phyloP scores from a whole-genome alignment of 108 stramenopile species.

The Poteriospumella lacustris region DNA sequence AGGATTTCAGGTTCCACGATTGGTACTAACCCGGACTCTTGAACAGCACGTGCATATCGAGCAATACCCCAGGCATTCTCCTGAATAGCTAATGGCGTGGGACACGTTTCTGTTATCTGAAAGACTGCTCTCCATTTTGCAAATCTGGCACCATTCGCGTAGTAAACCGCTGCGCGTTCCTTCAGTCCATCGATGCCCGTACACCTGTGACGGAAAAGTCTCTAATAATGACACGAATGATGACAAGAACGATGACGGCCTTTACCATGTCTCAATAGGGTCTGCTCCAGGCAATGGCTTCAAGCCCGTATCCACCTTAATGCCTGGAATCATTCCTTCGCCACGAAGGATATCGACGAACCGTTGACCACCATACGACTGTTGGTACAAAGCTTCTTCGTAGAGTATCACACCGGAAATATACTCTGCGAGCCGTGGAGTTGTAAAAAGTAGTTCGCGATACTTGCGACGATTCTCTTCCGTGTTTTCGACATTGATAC shows the following conservation, averaged over 20 bases:
- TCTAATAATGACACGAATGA: background rate
- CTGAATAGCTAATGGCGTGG: conserved; percentile 4
- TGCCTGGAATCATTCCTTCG: conserved; percentile 1
- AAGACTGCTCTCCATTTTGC: conserved; percentile 19
- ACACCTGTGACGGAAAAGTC: conserved; percentile 32
- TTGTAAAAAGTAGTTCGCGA: conserved; percentile 49
- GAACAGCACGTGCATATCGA: background rate
- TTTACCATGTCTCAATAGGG: conserved; percentile 14
- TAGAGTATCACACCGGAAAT: background rate
- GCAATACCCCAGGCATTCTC: conserved; percentile 15
- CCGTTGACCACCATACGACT: background rate
- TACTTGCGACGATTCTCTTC: background rate
- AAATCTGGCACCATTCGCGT: conserved; percentile 10
- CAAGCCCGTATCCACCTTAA: conserved; percentile 8
- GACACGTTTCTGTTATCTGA: background rate
- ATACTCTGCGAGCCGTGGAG: conserved; percentile 5
- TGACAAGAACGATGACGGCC: background rate
- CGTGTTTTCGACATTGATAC: conserved; percentile 41
- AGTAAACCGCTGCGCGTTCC: conserved; percentile 1
- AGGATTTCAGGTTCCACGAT: conserved; percentile 13
- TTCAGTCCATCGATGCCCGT: conserved; percentile 16
- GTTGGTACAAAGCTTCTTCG: conserved; percentile 13
- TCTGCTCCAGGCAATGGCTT: conserved; percentile 12
- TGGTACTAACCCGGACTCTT: conserved; percentile 10
- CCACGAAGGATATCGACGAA: background rate